Evolutionary conservation across 2,329 filamentous ascomycete genomes (phyloP), one percentile per base, ranked within the genome.

Genomic region (Trichoderma simmonsii): DNA sequence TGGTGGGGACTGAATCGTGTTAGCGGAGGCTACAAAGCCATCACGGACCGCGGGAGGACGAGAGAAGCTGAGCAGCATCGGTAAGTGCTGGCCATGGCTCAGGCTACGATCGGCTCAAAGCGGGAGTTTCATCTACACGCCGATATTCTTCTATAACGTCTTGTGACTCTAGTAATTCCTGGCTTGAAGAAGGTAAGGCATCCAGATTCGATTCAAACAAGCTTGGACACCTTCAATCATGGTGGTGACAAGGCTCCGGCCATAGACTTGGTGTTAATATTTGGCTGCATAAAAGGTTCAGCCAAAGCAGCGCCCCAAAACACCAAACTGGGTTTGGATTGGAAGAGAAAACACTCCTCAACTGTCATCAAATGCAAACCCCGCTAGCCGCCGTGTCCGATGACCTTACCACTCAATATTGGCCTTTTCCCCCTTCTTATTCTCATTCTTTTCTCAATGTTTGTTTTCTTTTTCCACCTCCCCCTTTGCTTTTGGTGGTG

Each of bases 61-160:
- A 26, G 24, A 57, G 32, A 57, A 32, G 51, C 9, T 26, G 48
- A 39, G 51, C 34, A 56, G 64, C 64, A 60, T 32, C 56, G 34
- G 36, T 12, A 26, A 54, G 9, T 14, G 3, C 48, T 54, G 48
- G 65, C 15, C 24, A 51, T 11, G 43, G 65, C 14, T 59, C 48
- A 70, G 67, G 67, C 57, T 70, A 70, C 14, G 57, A 70, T 62
- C 67, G 67, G 67, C 67, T 70, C 57, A 70, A 26, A 14, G 43
- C 34, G 39, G 21, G 6, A 28, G 21, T 34, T 34, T 14, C 18
- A 8, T 30, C 26, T 32, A 15, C 26, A 18, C 15, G 18, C n/a
- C 8, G 24, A 24, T 6, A 21, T 51, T n/a, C 43, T 48, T 21
- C n/a, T 51, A 51, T 51, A 21, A n/a, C 8, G 21, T 54, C 48